Conservation (phyloP, 495 filamentous ascomycete species). For the Aspergillus homomorphus region DNA sequence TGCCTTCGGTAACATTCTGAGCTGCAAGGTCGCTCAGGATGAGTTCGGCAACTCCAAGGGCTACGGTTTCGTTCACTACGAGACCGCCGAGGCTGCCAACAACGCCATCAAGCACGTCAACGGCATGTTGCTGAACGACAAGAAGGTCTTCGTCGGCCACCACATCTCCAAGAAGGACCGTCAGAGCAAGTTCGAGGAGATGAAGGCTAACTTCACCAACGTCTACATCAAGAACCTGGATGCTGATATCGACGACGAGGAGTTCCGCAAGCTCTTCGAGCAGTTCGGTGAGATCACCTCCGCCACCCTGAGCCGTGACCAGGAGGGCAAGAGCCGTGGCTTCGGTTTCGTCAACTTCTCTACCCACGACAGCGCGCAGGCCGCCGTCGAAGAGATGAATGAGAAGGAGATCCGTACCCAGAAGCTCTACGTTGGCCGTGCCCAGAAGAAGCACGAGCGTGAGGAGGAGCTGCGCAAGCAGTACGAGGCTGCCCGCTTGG, state of each 20-base stretch:
- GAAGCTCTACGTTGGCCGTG: conserved; percentile 95
- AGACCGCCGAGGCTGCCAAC: conserved; percentile 95
- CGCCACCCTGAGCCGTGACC: conserved; percentile 85
- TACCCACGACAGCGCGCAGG: conserved; percentile 81
- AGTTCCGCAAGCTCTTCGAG: conserved; percentile 92
- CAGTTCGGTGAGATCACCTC: conserved; percentile 92
- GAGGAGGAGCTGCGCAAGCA: conserved; percentile 99
- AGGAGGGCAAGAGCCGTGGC: conserved; percentile 89
- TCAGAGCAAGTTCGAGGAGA: conserved; percentile 99
- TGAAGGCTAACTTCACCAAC: conserved; percentile 99
- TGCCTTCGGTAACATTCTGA: conserved; percentile 97
- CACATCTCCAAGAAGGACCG: conserved; percentile 99
- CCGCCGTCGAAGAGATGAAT: conserved; percentile 89
- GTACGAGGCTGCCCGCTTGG: conserved; percentile 93
- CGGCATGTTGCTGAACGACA: conserved; percentile 99
- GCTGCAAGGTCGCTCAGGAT: conserved; percentile 99
- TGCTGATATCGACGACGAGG: conserved; percentile 80
- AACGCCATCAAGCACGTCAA: conserved; percentile 99
- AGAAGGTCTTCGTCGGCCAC: conserved; percentile 99
- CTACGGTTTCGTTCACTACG: conserved; percentile 99
- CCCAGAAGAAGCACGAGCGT: conserved; percentile 99
- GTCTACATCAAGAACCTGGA: conserved; percentile 99
- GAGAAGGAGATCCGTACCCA: conserved; percentile 88
- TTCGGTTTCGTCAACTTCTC: conserved; percentile 99
- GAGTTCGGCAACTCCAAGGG: conserved; percentile 95